Conservation (phyloP, 2,329 filamentous ascomycete species). For the Alternaria sp. region DNA sequence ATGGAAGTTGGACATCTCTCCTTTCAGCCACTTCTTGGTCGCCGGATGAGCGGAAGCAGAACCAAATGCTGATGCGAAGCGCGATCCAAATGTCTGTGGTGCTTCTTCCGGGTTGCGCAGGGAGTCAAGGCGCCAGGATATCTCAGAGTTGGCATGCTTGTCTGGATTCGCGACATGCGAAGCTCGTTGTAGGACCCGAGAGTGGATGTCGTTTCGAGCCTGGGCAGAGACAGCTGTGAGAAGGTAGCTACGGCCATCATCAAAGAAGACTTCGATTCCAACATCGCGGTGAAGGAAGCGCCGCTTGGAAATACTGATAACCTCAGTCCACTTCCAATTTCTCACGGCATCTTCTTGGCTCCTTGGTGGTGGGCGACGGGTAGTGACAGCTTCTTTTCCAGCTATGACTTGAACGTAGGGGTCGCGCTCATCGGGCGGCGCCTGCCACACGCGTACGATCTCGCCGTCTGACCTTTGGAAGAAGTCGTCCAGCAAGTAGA, state of each 20-base stretch:
- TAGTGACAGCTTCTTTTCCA: constrained; percentile 70
- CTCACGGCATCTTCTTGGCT: constrained; percentile 72
- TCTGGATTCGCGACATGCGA: constrained; percentile 77
- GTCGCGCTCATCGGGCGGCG: constrained; percentile 88
- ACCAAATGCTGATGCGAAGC: constrained; percentile 92
- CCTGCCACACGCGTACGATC: constrained; percentile 96
- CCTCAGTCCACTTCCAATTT: constrained; percentile 92
- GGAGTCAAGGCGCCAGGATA: constrained; percentile 89
- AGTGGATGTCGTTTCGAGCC: constrained; percentile 79
- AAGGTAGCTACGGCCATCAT: constrained; percentile 93
- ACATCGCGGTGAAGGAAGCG: constrained; percentile 96
- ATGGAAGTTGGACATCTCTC: constrained; percentile 97
- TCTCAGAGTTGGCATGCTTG: constrained; percentile 77
- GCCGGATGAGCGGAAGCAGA: constrained; percentile 80
- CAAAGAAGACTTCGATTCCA: constrained; percentile 96
- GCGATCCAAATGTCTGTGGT: constrained; percentile 76
- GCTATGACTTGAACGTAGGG: constrained; percentile 95
- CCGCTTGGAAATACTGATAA: constrained; percentile 94
- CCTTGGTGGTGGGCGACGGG: constrained; percentile 39
- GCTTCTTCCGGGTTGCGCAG: constrained; percentile 71
- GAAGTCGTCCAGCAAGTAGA: constrained; percentile 96
- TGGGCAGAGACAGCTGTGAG: constrained; percentile 79
- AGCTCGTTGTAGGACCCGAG: constrained; percentile 76
- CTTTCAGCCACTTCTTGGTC: constrained; percentile 87
- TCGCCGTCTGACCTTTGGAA: constrained; percentile 95